Conservation (phyloP, 2,329 filamentous ascomycete species). For the Exserohilum turcica region DNA sequence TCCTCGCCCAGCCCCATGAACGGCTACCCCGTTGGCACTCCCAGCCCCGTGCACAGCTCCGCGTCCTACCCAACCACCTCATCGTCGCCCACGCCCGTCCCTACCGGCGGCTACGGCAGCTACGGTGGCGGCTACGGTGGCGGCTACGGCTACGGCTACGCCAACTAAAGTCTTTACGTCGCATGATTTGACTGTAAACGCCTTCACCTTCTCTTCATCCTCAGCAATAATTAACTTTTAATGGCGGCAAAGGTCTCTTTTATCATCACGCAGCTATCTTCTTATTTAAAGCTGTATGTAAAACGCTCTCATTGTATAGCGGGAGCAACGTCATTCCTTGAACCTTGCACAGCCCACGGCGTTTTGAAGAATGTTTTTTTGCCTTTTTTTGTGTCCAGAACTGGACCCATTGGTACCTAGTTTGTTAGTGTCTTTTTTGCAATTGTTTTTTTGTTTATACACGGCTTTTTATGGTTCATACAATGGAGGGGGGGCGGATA, state of each 20-base stretch:
- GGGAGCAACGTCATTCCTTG: slow-evolving; percentile 18
- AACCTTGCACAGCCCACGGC: slow-evolving; percentile 28
- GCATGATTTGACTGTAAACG: slow-evolving; percentile 1
- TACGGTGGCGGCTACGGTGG: slow-evolving; percentile 15
- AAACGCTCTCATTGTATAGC: neutral
- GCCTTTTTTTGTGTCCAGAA: slow-evolving; percentile 6
- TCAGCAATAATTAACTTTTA: slow-evolving; percentile 6
- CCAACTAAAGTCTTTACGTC: slow-evolving; percentile 1
- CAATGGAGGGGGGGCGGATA: too few species aligned
- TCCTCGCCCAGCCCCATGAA: too few species aligned
- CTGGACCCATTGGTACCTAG: too few species aligned
- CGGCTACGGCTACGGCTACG: slow-evolving; percentile 14
- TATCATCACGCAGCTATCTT: neutral
- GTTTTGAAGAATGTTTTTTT: neutral
- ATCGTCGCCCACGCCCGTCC: slow-evolving; percentile 8
- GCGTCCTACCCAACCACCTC: neutral
- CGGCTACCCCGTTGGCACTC: too few species aligned
- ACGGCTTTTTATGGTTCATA: too few species aligned
- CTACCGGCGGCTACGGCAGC: slow-evolving; percentile 4
- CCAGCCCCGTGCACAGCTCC: neutral
- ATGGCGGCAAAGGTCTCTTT: slow-evolving; percentile 13
- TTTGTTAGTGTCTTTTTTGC: slow-evolving; percentile 7
- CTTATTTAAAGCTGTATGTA: slow-evolving; percentile 10
- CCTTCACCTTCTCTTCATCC: slow-evolving; percentile 3
- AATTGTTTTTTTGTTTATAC: too few species aligned